Percentiles rank a stretch among this genome's conserved stretches.
Evolutionary conservation across 2,329 filamentous ascomycete genomes (phyloP).

Genomic region (Cladorrhinum sp.): DNA sequence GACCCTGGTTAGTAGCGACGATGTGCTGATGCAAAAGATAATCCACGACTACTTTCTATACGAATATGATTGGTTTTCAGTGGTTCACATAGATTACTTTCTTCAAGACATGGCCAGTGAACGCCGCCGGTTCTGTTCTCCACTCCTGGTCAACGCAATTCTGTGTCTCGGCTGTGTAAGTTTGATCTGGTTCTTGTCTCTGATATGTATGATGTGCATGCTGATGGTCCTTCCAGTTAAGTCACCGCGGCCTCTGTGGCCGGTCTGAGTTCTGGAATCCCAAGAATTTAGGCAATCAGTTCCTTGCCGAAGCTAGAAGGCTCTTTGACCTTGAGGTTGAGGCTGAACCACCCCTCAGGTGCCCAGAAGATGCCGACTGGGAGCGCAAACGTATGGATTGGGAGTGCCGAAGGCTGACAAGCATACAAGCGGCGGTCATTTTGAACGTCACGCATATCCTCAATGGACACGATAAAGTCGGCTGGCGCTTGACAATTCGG

Average conservation of each 20-base stretch:
- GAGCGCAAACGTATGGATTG: conserved; percentile 23
- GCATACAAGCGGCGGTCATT: conserved; percentile 35
- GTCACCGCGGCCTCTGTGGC: conserved; percentile 27
- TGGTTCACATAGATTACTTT: conserved; percentile 40
- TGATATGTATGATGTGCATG: not conserved
- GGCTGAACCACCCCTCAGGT: conserved; percentile 10
- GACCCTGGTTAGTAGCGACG: conserved; percentile 37
- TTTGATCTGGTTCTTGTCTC: not conserved
- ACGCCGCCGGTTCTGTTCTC: conserved; percentile 36
- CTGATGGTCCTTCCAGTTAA: conserved; percentile 26
- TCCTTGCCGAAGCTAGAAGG: conserved; percentile 36
- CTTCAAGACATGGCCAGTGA: conserved; percentile 37
- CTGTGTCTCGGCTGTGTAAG: conserved; percentile 38
- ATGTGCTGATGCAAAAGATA: conserved; percentile 42
- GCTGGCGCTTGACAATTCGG: conserved; percentile 34
- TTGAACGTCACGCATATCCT: conserved; percentile 31
- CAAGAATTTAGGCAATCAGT: conserved; percentile 34
- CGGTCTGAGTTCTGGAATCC: conserved; percentile 37
- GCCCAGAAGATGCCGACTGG: conserved; percentile 19
- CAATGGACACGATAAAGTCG: conserved; percentile 38
- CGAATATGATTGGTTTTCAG: conserved; percentile 37
- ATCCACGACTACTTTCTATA: conserved; percentile 66
- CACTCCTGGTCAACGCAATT: conserved; percentile 38
- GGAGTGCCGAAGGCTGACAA: conserved; percentile 29
- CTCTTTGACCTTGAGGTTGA: conserved; percentile 33